Evolutionary conservation across 2,329 filamentous ascomycete genomes (phyloP).

Genomic region (Bipolaris gigantea): DNA sequence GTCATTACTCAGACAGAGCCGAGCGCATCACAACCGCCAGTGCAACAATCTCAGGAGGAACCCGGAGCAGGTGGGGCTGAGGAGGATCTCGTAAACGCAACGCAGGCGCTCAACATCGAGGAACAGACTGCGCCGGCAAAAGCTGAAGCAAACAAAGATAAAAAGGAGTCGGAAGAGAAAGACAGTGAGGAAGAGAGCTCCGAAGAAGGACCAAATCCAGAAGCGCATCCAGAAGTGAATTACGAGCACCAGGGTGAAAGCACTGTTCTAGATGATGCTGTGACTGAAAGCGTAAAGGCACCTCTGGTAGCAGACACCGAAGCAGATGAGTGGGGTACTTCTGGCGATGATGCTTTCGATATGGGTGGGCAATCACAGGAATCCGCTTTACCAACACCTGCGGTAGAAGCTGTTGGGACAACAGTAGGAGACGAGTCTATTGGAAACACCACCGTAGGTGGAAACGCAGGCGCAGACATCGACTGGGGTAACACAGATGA

Average conservation of each 20-base stretch:
- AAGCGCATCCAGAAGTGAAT: slow-evolving; percentile 34
- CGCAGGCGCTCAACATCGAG: slow-evolving; percentile 23
- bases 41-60: slow-evolving; percentile 9
- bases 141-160: slow-evolving; percentile 17
- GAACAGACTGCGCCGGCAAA: slow-evolving; percentile 1
- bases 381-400: slow-evolving; percentile 24
- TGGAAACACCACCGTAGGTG: slow-evolving; percentile 34
- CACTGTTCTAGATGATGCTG: slow-evolving; percentile 50
- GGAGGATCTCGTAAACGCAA: slow-evolving; percentile 18
- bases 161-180: slow-evolving; percentile 24
- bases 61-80: slow-evolving; percentile 12
- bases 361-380: slow-evolving; percentile 32
- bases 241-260: slow-evolving; percentile 54
- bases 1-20: slow-evolving; percentile 39
- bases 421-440: slow-evolving; percentile 38
- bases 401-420: slow-evolving; percentile 35
- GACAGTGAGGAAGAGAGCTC: slow-evolving; percentile 40
- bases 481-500: slow-evolving; percentile 43
- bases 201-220: slow-evolving; percentile 12
- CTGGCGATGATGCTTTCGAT: slow-evolving; percentile 36
- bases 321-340: slow-evolving; percentile 40
- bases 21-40: slow-evolving; percentile 17
- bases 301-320: slow-evolving; percentile 49
- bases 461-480: slow-evolving; percentile 33
- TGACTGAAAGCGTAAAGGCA: slow-evolving; percentile 47